Evolutionary conservation across 139 green algal genomes (phyloP).

Genomic region (Closterium sp.): DNA sequence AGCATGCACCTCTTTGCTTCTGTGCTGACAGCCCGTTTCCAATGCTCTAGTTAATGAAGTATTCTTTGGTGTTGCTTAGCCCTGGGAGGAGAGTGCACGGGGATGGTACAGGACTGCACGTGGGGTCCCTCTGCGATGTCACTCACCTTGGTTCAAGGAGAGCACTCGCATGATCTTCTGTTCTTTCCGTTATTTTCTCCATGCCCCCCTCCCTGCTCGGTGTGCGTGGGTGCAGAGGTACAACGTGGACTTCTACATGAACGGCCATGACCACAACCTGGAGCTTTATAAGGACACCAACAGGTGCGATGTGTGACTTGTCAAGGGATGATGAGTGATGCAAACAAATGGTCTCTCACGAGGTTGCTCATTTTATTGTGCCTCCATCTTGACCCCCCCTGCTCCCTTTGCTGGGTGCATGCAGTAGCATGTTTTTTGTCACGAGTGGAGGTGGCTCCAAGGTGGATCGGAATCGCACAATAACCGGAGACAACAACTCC

Average conservation of each 20-base stretch:
- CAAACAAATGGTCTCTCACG: no score
- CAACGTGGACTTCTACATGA: constrained; percentile 52
- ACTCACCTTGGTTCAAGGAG: no score
- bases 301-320: not conserved
- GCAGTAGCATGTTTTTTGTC: constrained; percentile 29
- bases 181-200: not conserved
- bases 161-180: no score
- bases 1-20: no score
- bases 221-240: constrained; percentile 29
- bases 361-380: no score
- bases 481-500: constrained; percentile 10
- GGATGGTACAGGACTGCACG: no score
- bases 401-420: not conserved
- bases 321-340: not conserved
- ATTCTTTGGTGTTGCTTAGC: no score
- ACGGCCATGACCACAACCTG: constrained; percentile 52
- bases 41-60: no score
- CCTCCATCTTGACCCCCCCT: no score
- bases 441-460: constrained; percentile 51
- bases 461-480: constrained; percentile 5
- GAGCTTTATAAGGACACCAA: constrained; percentile 41
- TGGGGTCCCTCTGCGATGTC: no score
- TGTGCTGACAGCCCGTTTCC: no score
- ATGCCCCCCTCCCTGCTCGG: not conserved
- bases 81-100: no score